Base-by-base conservation (phyloP, 129 eudicot genomes). In the Artemisia annua region DNA sequence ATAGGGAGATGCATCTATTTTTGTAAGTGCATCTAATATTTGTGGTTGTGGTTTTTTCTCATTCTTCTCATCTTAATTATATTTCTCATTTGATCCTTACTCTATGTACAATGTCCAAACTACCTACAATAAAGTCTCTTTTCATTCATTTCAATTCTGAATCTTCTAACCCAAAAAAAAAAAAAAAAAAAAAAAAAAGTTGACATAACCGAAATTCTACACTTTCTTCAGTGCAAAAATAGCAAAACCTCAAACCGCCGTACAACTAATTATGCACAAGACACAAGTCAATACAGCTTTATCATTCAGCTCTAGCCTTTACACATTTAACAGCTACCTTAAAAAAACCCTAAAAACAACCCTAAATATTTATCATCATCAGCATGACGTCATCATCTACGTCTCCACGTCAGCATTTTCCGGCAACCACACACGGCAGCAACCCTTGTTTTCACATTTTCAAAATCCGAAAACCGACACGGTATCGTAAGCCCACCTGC, bases 401-500 rank as follows among this genome's bases (percentile, higher is more conserved):
- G 66, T n/a, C 67, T 76, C 90, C 90, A 85, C 67, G 72, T 73
- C 83, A 82, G 52, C 80, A 81, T 54, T 80, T 78, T 86, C 88
- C 91, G 93, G 85, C 86, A 72, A 62, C 80, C 68, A 68, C 83
- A 82, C 3, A 75, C 84, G 71, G 89, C 87, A 35, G 82, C 82
- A 58, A 93, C 86, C 82, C 85, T 79, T 11, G 84, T 79, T 80
- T 84, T 83, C 14, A 93, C 89, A 13, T 64, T 81, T 82, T 93
- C 92, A 56, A 93, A 90, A 78, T 93, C 97, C 16, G 97, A 84
- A 48, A 93, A 79, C 85, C 83, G 97, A 73, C 98, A 93, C 17
- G 98, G 97, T 22, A 93, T 81, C 13, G 92, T 93, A 17, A 93
- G 83, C 75, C 97, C 96, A 69, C 98, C 98, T 50, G 97, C 87